Base-by-base conservation (phyloP, 129 eudicot species). In the Flaveria robusta region DNA sequence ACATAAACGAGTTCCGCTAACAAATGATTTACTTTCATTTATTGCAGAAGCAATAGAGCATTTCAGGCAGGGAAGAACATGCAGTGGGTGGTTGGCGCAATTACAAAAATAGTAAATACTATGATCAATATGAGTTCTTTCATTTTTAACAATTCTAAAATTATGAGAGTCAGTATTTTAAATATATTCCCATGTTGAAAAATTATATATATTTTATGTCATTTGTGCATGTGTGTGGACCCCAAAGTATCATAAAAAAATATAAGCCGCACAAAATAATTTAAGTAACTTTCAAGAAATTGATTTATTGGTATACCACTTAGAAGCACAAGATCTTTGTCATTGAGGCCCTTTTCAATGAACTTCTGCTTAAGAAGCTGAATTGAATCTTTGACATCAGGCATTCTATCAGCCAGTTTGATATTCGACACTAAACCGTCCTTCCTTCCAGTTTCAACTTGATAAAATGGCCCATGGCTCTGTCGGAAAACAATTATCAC, bases 391-490 rank as follows among this genome's bases (percentile, higher is more conserved):
- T 14, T 65, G 51, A 88, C 90, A 65, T 90, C 96, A 6, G 97
- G 92, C 90, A 91, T 85, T 4, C 79, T 45, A 16, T 42, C 83
- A 0, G 97, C 96, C 60, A 78, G 26, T 0, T 60, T 42, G 0
- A 50, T 9, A 74, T 69, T 31, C 10, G 97, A 91, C 52, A 85
- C 87, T 1, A 60, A 8, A 37, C 95, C 97, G 71, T 91, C 97
- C 66, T 87, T 88, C 79, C 97, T 86, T 11, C 97, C 95, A 0
- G 97, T 91, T 83, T 83, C 83, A 52, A 87, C 92, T 37, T 83
- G 62, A 78, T 88, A 91, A n/a, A 34, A 56, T 0, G 89, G 89
- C 55, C 95, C 97, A 67, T 73, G 71, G n/a, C 88, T 78, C 97
- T 91, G 68, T 63, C 7, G 14, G 0, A 12, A 29, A 20, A 39